A percentile compares a stretch with the other conserved stretches of the same genome.
Evolutionary conservation across 1,284 basidiomycete species (phyloP).

Genomic region (Microstroma glucosiphilum): DNA sequence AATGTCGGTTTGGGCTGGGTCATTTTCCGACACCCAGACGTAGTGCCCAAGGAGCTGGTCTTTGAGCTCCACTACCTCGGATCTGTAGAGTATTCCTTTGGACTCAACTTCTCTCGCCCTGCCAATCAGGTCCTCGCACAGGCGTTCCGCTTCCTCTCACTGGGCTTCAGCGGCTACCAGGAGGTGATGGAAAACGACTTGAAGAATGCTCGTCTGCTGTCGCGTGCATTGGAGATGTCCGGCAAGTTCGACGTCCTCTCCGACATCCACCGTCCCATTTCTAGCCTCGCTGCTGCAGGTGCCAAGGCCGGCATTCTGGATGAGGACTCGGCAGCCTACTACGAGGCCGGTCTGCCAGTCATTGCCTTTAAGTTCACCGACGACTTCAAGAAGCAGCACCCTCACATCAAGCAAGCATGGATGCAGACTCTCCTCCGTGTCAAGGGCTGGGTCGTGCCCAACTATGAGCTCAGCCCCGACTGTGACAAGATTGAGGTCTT

Average conservation of each 20-base stretch:
- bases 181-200: conserved; percentile 64
- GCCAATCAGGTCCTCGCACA: conserved; percentile 84
- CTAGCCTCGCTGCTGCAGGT: conserved; percentile 16
- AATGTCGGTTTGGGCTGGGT: conserved; percentile 55
- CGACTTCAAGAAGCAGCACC: conserved; percentile 46
- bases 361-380: conserved; percentile 83
- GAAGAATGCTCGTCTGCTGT: conserved; percentile 70
- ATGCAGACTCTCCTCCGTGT: conserved; percentile 72
- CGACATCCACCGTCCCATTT: conserved; percentile 52
- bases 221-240: conserved; percentile 74
- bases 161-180: conserved; percentile 44
- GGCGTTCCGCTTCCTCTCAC: conserved; percentile 66
- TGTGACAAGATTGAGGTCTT: conserved; percentile 41
- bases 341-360: conserved; percentile 75
- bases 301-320: conserved; percentile 23
- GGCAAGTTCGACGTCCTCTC: conserved; percentile 63
- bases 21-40: conserved; percentile 37
- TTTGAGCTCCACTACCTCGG: conserved; percentile 72
- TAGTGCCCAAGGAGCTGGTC: conserved; percentile 58
- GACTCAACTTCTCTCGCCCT: conserved; percentile 87
- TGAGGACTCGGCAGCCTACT: conserved; percentile 56
- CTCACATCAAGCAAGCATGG: conserved; percentile 67
- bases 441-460: conserved; percentile 63
- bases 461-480: conserved; percentile 42
- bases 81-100: conserved; percentile 59